Evolutionary conservation across 164 flowering plant species (phyloP).

Genomic region (Magnolia officinalis): DNA sequence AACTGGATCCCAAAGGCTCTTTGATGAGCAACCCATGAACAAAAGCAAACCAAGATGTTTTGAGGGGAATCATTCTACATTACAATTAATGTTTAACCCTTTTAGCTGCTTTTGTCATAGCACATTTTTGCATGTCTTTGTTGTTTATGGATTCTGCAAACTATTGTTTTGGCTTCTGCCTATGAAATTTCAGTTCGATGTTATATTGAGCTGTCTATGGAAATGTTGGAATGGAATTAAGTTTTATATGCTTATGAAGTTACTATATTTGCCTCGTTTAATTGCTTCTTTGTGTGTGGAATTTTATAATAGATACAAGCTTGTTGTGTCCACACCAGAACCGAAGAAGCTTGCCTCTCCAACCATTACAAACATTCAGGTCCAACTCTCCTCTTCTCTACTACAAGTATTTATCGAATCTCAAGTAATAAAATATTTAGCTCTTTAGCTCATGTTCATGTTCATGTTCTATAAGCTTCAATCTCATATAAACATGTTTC

Average conservation of each 20-base stretch:
- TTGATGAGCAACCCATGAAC: too few species aligned
- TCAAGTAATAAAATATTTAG: neutral
- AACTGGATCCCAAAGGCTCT: too few species aligned
- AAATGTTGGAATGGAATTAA: neutral
- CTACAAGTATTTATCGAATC: neutral
- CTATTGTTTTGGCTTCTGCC: neutral
- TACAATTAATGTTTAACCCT: too few species aligned
- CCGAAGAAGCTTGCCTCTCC: constrained; percentile 84
- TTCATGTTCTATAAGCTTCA: neutral
- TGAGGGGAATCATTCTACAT: too few species aligned
- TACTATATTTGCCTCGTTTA: neutral
- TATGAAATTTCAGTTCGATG: neutral
- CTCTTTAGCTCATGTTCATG: neutral
- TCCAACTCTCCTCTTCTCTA: constrained; percentile 14
- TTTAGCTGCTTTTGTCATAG: too few species aligned
- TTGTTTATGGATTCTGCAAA: too few species aligned
- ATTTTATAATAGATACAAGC: constrained; percentile 80
- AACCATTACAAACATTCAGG: constrained; percentile 94
- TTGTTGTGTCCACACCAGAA: constrained; percentile 72
- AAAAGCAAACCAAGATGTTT: too few species aligned
- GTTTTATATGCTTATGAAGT: neutral
- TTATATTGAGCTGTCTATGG: neutral
- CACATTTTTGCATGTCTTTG: too few species aligned
- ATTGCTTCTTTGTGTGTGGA: constrained; percentile 3
- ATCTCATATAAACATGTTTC: neutral